phyloP scores from a whole-genome alignment of 139 green algal genomes.

The Chlamydomonas schloesseri region DNA sequence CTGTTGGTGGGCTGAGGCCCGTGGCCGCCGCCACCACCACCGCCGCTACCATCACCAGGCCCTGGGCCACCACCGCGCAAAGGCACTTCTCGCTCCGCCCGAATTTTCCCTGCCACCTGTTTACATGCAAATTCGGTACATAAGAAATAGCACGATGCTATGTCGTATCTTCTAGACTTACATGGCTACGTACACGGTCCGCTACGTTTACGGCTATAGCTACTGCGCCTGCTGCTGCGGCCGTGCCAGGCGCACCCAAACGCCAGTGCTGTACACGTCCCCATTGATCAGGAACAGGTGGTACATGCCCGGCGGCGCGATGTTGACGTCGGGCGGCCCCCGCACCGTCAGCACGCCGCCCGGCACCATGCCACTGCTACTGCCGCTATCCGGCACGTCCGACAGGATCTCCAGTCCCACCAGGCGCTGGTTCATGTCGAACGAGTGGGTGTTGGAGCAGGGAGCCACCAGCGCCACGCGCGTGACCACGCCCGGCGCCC shows the following conservation, averaged over 20 bases:
- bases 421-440: slow-evolving; percentile 27
- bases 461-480: slow-evolving; percentile 19
- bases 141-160: too few species aligned
- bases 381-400: not conserved
- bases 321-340: slow-evolving; percentile 12
- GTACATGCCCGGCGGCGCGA: slow-evolving; percentile 42
- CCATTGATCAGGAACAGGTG: slow-evolving; percentile 45
- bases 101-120: too few species aligned
- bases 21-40: too few species aligned
- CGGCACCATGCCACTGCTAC: too few species aligned
- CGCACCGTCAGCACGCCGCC: slow-evolving; percentile 18
- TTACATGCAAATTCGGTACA: too few species aligned
- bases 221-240: not conserved
- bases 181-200: too few species aligned
- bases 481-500: not conserved
- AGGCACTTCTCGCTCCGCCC: too few species aligned
- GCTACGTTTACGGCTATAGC: too few species aligned
- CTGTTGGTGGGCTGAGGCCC: too few species aligned
- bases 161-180: too few species aligned
- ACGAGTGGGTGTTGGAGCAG: slow-evolving; percentile 10
- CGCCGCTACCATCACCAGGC: too few species aligned
- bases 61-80: too few species aligned
- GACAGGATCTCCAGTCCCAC: not conserved
- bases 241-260: slow-evolving; percentile 21
- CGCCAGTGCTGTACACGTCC: not conserved